Conservation (phyloP, 495 filamentous ascomycete species). For the Tricharina praecox region DNA sequence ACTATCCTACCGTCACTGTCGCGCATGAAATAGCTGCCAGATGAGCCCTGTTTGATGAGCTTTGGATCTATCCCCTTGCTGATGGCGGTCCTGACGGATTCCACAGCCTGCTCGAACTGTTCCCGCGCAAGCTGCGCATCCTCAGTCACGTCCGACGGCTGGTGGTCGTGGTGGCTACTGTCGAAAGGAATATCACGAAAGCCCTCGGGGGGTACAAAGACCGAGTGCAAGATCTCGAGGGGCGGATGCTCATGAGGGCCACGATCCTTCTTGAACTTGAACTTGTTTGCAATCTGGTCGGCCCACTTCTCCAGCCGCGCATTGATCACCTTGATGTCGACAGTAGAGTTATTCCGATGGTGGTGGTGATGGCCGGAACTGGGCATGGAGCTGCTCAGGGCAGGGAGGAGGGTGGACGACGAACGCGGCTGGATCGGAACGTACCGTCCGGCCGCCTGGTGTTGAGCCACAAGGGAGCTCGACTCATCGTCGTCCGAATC, state of each 20-base stretch:
- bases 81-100: slow-evolving; percentile 77
- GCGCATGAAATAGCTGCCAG: slow-evolving; percentile 92
- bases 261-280: slow-evolving; percentile 77
- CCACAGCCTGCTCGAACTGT: slow-evolving; percentile 77
- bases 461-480: slow-evolving; percentile 13
- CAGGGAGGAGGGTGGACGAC: slow-evolving; percentile 12
- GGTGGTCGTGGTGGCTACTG: slow-evolving; percentile 61
- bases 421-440: slow-evolving; percentile 22
- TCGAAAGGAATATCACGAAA: too few relatives aligned
- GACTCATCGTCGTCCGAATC: slow-evolving; percentile 27
- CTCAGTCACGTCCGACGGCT: slow-evolving; percentile 28
- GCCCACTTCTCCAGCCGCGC: slow-evolving; percentile 91
- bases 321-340: slow-evolving; percentile 98
- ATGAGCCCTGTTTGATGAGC: slow-evolving; percentile 92
- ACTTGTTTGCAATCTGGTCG: slow-evolving; percentile 92
- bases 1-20: slow-evolving; percentile 84
- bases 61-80: slow-evolving; percentile 81
- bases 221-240: slow-evolving; percentile 90
- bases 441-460: slow-evolving; percentile 18
- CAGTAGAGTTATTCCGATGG: slow-evolving; percentile 63
- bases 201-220: slow-evolving; percentile 83
- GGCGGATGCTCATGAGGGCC: slow-evolving; percentile 29
- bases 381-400: background rate
- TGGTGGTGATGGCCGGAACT: background rate
- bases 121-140: slow-evolving; percentile 37